Evolutionary conservation across 352 stramenopile genomes (phyloP), one percentile per base, ranked within the genome.

Genomic region (Pythium grandisporangium): DNA sequence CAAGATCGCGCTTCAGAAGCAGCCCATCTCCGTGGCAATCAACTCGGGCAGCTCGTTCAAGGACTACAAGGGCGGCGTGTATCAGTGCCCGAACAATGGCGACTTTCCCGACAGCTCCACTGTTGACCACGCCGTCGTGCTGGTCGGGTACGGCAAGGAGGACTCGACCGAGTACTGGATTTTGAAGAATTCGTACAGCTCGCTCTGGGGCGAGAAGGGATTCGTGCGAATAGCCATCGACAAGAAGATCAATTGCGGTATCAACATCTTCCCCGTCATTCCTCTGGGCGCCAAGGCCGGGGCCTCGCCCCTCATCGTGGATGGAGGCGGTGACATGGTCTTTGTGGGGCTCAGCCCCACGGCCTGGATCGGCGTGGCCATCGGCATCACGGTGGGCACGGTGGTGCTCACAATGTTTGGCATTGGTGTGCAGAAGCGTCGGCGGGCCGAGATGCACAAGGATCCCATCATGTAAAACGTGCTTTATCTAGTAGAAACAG

Each of bases 41-140:
- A 85, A 89, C 62, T 88, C 78, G 20, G 64, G 65, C n/a, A 66
- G 61, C 11, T 53, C 61, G 27, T 88, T 92, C 48, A 85, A 92
- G 37, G 65, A 79, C 42, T 89, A 88, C 70, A 87, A 86, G 42
- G 58, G 63, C 29, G 78, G 78, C 22, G 65, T 89, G 37, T 88
- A 86, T 58, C 25, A 55, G 17, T 89, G 76, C 37, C 70, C 72
- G 3, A 74, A 89, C 46, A 76, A 81, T 44, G 73, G 76, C 17
- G 63, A 83, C 45, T 82, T 92, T 27, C 38, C 51, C 30, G 62
- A 63, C 34, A 84, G 63, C 42, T 56, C 48, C 21, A 54, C 73
- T 38, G 78, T 92, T 13, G 61, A 92, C 46, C 75, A 91, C 55
- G 72, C 78, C 1, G 39, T 91, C 23, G 50, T 87, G 37, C 64